Percentiles rank a stretch among this genome's conserved stretches.
These are phyloP conservation scores for Rhynchospora pubera DNA, from an alignment of 176 grass and related monocot genomes.

Conservation along the genomic window DNA sequence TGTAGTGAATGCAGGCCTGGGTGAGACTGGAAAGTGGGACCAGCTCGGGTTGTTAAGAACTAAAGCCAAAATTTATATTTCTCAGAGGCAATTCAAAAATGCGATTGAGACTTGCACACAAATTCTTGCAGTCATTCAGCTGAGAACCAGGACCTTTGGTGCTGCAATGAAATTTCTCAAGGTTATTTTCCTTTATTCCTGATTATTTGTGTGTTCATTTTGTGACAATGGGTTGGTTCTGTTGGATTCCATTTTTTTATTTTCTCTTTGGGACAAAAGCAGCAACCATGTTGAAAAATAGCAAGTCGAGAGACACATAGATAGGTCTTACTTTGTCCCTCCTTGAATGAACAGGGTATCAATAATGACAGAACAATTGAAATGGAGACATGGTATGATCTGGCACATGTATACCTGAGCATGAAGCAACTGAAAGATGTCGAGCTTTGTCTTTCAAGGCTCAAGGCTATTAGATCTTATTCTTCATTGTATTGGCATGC, in stretches of 20 bases:
- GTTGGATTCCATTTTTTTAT: slow-evolving; percentile 4
- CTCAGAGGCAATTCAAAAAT: slow-evolving; percentile 54
- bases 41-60: slow-evolving; percentile 53
- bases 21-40: slow-evolving; percentile 82
- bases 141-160: slow-evolving; percentile 56
- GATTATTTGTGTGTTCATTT: not conserved
- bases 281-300: not conserved
- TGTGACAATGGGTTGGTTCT: not conserved
- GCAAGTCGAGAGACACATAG: not conserved
- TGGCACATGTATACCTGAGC: slow-evolving; percentile 73
- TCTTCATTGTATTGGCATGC: slow-evolving; percentile 70
- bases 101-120: slow-evolving; percentile 77
- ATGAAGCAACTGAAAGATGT: slow-evolving; percentile 82
- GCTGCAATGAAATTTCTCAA: slow-evolving; percentile 50
- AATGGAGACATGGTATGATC: slow-evolving; percentile 86
- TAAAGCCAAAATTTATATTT: slow-evolving; percentile 88
- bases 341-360: slow-evolving; percentile 38
- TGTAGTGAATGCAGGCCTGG: slow-evolving; percentile 72
- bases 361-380: slow-evolving; percentile 69
- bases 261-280: slow-evolving; percentile 3
- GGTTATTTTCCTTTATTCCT: slow-evolving; percentile 33
- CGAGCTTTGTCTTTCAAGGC: slow-evolving; percentile 63
- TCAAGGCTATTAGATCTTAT: slow-evolving; percentile 45
- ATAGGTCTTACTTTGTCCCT: not conserved
- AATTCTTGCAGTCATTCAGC: slow-evolving; percentile 73